phyloP scores from a whole-genome alignment of 2,329 filamentous ascomycete species.

The Cladophialophora yegresii region DNA sequence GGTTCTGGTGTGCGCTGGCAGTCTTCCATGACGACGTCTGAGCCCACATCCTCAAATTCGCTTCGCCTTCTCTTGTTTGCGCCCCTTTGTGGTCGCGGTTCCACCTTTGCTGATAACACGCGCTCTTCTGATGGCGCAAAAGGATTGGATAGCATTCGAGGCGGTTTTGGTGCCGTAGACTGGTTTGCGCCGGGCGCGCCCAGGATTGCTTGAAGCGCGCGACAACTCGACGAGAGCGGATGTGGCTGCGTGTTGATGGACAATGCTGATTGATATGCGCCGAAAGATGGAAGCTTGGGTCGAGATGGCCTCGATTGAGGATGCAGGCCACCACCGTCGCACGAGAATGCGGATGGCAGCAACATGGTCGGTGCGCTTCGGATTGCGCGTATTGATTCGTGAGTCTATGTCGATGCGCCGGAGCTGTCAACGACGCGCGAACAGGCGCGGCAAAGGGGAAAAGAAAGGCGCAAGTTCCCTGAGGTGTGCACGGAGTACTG shows the following conservation, averaged over 20 bases:
- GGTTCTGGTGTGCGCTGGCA: constrained; percentile 25
- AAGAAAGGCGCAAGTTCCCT: constrained; percentile 9
- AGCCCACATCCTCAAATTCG: constrained; percentile 35
- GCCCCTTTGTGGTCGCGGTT: constrained; percentile 39
- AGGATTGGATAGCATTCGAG: constrained; percentile 38
- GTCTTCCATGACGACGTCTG: constrained; percentile 28
- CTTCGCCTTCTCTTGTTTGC: constrained; percentile 47
- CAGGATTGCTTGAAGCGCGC: constrained; percentile 36
- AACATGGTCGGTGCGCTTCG: constrained; percentile 40
- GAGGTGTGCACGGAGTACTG: constrained; percentile 6
- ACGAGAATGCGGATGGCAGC: constrained; percentile 50
- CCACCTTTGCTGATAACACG: constrained; percentile 26
- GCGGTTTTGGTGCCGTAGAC: constrained; percentile 39
- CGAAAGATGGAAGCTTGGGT: constrained; percentile 40
- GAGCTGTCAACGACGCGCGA: constrained; percentile 14
- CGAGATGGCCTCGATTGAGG: constrained; percentile 23
- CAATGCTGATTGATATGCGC: constrained; percentile 43
- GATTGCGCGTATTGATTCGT: constrained; percentile 11
- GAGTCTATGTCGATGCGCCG: constrained; percentile 21
- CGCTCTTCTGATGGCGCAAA: constrained; percentile 20
- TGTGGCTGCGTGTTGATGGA: constrained; percentile 44
- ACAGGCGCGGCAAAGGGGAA: not conserved
- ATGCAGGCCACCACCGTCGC: constrained; percentile 42
- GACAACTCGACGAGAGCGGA: constrained; percentile 40
- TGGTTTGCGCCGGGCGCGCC: constrained; percentile 37